Base-by-base conservation (phyloP, 176 grass and related monocot species). In the Zoysia japonica region DNA sequence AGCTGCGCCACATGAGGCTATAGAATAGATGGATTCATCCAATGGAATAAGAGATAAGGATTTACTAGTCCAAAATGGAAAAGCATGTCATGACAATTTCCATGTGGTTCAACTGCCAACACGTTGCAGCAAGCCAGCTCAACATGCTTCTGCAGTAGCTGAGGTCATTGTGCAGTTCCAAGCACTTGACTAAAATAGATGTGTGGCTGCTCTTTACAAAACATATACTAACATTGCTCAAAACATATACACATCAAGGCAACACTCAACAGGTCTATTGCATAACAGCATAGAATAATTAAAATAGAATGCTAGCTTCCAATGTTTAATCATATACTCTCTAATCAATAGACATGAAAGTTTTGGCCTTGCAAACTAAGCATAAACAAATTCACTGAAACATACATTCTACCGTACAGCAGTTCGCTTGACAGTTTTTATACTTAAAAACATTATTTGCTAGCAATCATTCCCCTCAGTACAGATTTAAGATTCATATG, bases 91-190 rank as follows among this genome's bases (percentile, higher is more conserved):
- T 5, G 55, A 55, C 55, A 57, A 57, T 66, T 1, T 81, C 4
- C 50, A 13, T 39, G 66, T 72, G 77, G 78, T 71, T 60, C 77
- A 72, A 77, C 50, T 81, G 13, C 6, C 67, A 36, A 44, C 77
- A 66, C n/a, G 11, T 67, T 71, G 59, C 82, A 77, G 60, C 42
- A 74, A 46, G 19, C 53, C 9, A 11, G 15, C 71, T 61, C 54
- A 81, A 61, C 50, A 85, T 43, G 76, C 48, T 57, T 73, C 61
- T 60, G 57, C 5, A 49, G 44, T 80, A 85, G 69, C 61, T 35
- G 49, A 69, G 16, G 41, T 12, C 76, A 28, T 49, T 4, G 1
- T 80, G 73, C 50, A 48, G 57, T 43, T 50, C 28, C 49, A 42
- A 40, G 15, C 3, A 72, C 38, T 79, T 47, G 16, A 77, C 11